phyloP scores from a whole-genome alignment of 75 land plant species.

The Adiantum capillusveneris region DNA sequence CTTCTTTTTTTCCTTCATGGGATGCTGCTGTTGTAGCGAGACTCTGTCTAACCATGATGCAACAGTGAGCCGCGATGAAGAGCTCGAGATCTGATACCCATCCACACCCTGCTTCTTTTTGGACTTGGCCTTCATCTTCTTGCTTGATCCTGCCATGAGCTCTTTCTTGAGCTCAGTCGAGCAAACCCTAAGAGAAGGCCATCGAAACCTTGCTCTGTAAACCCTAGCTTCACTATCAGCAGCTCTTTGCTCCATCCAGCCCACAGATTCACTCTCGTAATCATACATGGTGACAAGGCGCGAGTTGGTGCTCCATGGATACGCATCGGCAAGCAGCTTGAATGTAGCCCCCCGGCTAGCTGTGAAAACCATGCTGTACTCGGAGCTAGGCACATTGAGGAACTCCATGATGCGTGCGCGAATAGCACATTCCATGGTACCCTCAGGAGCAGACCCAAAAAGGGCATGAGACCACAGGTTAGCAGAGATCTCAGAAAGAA shows the following conservation, averaged over 20 bases:
- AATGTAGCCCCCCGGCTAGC: conserved; percentile 77
- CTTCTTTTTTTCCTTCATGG: conserved; percentile 57
- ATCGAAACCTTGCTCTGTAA: conserved; percentile 55
- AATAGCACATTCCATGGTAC: conserved; percentile 62
- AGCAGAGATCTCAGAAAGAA: conserved; percentile 65
- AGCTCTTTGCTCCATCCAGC: conserved; percentile 68
- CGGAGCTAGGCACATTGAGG: conserved; percentile 63
- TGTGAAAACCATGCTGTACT: conserved; percentile 72
- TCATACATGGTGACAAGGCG: conserved; percentile 80
- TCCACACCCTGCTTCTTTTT: conserved; percentile 13
- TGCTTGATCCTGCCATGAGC: conserved; percentile 22
- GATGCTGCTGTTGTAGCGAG: conserved; percentile 27
- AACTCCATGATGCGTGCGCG: conserved; percentile 62
- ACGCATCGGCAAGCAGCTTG: conserved; percentile 60
- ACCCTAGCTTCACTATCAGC: conserved; percentile 57
- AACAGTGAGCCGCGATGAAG: neutral
- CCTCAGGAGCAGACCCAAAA: conserved; percentile 67
- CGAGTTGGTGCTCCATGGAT: conserved; percentile 62
- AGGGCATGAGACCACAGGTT: conserved; percentile 76
- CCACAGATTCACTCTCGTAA: conserved; percentile 80
- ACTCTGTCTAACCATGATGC: conserved; percentile 1
- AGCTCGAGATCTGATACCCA: neutral
- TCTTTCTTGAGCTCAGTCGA: conserved; percentile 55
- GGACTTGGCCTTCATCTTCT: conserved; percentile 19
- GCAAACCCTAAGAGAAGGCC: conserved; percentile 70